These are phyloP conservation scores for Clarireedia hainanense DNA, from an alignment of 2,329 filamentous ascomycete species.

Conservation along the genomic window DNA sequence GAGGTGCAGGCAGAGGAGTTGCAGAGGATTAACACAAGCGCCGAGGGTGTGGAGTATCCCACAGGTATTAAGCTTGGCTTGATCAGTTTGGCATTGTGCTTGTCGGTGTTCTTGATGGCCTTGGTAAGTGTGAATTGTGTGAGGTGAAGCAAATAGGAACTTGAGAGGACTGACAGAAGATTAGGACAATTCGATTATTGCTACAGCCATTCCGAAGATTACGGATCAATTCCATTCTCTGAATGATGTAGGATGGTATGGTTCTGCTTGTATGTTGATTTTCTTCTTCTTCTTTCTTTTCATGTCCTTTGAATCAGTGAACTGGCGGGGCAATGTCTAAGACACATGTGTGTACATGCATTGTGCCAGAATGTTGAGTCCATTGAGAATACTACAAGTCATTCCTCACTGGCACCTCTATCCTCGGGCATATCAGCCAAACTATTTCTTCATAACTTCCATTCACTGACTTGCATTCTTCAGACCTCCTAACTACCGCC, in stretches of 20 bases:
- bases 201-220: conserved; percentile 49
- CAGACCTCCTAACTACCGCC: conserved; percentile 6
- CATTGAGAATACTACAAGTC: too few relatives aligned
- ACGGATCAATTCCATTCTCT: conserved; percentile 43
- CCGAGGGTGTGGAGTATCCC: conserved; percentile 26
- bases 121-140: too few relatives aligned
- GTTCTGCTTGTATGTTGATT: conserved; percentile 42
- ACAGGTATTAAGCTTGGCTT: conserved; percentile 23
- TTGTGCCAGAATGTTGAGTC: too few relatives aligned
- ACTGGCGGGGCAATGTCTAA: neutral
- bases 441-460: too few relatives aligned
- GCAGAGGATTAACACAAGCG: conserved; percentile 22
- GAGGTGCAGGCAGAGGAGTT: conserved; percentile 15
- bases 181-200: conserved; percentile 17
- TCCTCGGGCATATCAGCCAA: too few relatives aligned
- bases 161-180: neutral
- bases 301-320: neutral
- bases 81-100: conserved; percentile 24
- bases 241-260: conserved; percentile 49
- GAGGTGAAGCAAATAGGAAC: neutral
- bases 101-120: conserved; percentile 26
- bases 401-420: too few relatives aligned
- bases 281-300: neutral
- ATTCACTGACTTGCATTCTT: neutral
- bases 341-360: neutral